phyloP scores from a whole-genome alignment of 495 filamentous ascomycete genomes.

The Cetradonia linearis region DNA sequence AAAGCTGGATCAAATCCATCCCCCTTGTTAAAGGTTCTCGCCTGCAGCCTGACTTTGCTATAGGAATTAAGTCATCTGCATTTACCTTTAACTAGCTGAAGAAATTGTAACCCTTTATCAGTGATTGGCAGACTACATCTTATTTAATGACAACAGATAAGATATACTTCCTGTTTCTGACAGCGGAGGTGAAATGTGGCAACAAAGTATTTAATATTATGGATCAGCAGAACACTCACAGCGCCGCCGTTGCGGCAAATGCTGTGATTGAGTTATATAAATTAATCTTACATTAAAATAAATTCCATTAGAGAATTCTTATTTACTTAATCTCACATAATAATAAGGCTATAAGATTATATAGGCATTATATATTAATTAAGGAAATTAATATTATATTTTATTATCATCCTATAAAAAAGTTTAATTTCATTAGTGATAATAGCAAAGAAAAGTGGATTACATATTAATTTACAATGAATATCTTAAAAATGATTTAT shows the following conservation, averaged over 20 bases:
- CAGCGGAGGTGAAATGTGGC: conserved; percentile 33
- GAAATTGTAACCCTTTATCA: conserved; percentile 14
- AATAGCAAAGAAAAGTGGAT: conserved; percentile 33
- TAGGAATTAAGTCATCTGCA: conserved; percentile 14
- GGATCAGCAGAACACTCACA: conserved; percentile 33
- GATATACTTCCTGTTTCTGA: conserved; percentile 36
- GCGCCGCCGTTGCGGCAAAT: conserved; percentile 28
- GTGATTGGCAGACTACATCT: conserved; percentile 9
- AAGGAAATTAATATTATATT: conserved; percentile 25
- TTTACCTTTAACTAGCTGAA: conserved; percentile 13
- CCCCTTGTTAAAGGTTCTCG: conserved; percentile 17
- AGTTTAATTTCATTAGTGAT: conserved; percentile 26
- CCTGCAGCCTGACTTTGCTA: conserved; percentile 10
- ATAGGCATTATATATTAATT: conserved; percentile 32
- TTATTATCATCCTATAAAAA: conserved; percentile 24
- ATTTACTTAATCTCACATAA: conserved; percentile 37
- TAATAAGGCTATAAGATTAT: conserved; percentile 31
- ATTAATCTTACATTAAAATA: conserved; percentile 18
- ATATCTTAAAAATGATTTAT: conserved; percentile 29
- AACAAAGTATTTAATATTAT: conserved; percentile 29
- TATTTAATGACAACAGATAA: conserved; percentile 13
- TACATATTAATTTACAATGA: conserved; percentile 26
- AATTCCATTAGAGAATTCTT: conserved; percentile 27
- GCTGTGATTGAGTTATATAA: conserved; percentile 27
- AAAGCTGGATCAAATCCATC: conserved; percentile 31